Conservation (phyloP, 139 green algal genomes). For the Chlorella vulgaris region DNA sequence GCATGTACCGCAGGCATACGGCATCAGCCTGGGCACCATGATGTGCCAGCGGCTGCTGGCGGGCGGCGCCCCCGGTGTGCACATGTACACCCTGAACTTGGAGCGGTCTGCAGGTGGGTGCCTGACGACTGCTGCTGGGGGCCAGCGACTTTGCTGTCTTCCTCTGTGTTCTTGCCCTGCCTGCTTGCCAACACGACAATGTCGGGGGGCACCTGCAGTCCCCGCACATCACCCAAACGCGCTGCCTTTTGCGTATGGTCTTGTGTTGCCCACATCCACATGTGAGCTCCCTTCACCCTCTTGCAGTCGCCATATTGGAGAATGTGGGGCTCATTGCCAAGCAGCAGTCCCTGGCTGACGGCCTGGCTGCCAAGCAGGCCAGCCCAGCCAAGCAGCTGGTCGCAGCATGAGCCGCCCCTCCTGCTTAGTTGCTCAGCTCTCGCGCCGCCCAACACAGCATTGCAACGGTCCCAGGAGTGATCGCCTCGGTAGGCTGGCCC, state of each 20-base stretch:
- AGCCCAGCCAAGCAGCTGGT: background rate
- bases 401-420: background rate
- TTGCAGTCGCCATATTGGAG: conserved; percentile 30
- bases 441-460: background rate
- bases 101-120: conserved; percentile 61
- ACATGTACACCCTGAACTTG: conserved; percentile 98
- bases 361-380: background rate
- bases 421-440: background rate
- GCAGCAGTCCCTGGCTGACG: conserved; percentile 8
- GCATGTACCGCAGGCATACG: conserved; percentile 69
- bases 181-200: too few species aligned
- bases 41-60: conserved; percentile 94
- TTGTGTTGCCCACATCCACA: background rate
- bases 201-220: too few species aligned
- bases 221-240: too few species aligned
- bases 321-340: conserved; percentile 54
- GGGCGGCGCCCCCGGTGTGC: conserved; percentile 72
- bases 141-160: background rate
- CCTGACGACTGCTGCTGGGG: background rate
- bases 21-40: conserved; percentile 84
- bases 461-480: too few species aligned
- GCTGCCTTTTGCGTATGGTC: too few species aligned
- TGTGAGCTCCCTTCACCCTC: background rate
- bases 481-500: background rate
- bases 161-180: background rate